phyloP scores from a whole-genome alignment of 768 basidiomycete species.

The Phylloporus sp. region DNA sequence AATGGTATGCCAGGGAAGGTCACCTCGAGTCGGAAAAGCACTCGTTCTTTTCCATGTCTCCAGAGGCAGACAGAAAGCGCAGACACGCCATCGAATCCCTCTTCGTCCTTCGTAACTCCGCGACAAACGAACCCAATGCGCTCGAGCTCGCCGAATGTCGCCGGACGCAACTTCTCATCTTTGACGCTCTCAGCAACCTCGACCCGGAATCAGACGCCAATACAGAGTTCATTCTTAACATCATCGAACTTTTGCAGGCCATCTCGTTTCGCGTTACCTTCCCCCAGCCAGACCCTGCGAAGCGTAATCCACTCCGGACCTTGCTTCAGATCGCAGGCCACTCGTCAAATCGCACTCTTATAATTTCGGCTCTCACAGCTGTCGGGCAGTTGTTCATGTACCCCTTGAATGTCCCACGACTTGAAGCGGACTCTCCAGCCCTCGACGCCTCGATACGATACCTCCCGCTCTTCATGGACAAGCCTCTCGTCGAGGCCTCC shows the following conservation, averaged over 20 bases:
- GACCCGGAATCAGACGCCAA: slow-evolving; percentile 60
- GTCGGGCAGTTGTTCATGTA: slow-evolving; percentile 61
- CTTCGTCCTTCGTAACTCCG: slow-evolving; percentile 81
- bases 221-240: slow-evolving; percentile 65
- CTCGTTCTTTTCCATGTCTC: slow-evolving; percentile 52
- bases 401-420: slow-evolving; percentile 49
- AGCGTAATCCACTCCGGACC: slow-evolving; percentile 49
- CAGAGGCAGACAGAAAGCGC: slow-evolving; percentile 48
- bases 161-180: slow-evolving; percentile 60
- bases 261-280: slow-evolving; percentile 46
- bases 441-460: slow-evolving; percentile 62
- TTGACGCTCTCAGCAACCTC: slow-evolving; percentile 60
- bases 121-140: slow-evolving; percentile 64
- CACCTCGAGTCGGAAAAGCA: slow-evolving; percentile 41
- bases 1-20: slow-evolving; percentile 72
- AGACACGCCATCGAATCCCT: slow-evolving; percentile 82
- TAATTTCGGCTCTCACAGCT: slow-evolving; percentile 58
- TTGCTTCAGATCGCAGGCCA: slow-evolving; percentile 50
- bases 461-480: slow-evolving; percentile 69
- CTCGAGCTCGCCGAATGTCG: slow-evolving; percentile 52
- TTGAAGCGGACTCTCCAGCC: slow-evolving; percentile 53
- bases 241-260: slow-evolving; percentile 65
- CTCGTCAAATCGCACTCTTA: slow-evolving; percentile 70
- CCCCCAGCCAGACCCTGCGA: slow-evolving; percentile 31
- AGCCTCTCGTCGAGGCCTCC: slow-evolving; percentile 61